Conservation (phyloP, 2,329 filamentous ascomycete genomes). For the Neopestalotiopsis sp. region DNA sequence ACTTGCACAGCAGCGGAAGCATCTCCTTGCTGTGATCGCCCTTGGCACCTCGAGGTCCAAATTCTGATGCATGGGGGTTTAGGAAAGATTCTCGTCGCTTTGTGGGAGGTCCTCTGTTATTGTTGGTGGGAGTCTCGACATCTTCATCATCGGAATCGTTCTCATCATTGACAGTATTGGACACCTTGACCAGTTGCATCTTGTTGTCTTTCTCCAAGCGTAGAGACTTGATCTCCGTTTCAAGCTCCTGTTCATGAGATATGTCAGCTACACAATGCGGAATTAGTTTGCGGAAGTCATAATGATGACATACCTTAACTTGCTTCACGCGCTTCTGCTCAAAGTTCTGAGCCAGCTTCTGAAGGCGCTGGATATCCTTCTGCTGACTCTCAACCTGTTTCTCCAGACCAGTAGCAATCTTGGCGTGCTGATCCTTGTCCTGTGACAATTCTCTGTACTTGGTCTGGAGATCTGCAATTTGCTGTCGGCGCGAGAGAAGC, state of each 20-base stretch:
- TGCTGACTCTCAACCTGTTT: slow-evolving; percentile 20
- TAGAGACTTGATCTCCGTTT: slow-evolving; percentile 26
- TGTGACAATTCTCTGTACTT: slow-evolving; percentile 8
- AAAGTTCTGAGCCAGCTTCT: slow-evolving; percentile 24
- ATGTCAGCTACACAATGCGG: background rate
- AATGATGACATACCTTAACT: slow-evolving; percentile 28
- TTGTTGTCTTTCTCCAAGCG: slow-evolving; percentile 18
- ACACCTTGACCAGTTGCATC: slow-evolving; percentile 22
- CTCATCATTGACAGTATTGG: background rate
- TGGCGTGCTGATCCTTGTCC: slow-evolving; percentile 17
- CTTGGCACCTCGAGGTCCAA: slow-evolving; percentile 1
- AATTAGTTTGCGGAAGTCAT: no score
- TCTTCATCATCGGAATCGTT: background rate
- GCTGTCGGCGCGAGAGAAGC: slow-evolving; percentile 17
- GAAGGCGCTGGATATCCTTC: slow-evolving; percentile 22
- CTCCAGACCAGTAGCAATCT: slow-evolving; percentile 18
- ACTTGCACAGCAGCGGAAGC: slow-evolving; percentile 15
- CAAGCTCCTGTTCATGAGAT: slow-evolving; percentile 24
- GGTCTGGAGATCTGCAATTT: slow-evolving; percentile 13
- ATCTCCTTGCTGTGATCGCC: slow-evolving; percentile 14
- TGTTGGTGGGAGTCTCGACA: background rate
- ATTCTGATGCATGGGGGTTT: slow-evolving; percentile 6
- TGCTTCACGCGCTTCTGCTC: slow-evolving; percentile 29
- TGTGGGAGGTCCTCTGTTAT: background rate
- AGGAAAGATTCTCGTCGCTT: background rate